phyloP scores from a whole-genome alignment of 1,284 basidiomycete genomes.

The Ganoderma lucidum region DNA sequence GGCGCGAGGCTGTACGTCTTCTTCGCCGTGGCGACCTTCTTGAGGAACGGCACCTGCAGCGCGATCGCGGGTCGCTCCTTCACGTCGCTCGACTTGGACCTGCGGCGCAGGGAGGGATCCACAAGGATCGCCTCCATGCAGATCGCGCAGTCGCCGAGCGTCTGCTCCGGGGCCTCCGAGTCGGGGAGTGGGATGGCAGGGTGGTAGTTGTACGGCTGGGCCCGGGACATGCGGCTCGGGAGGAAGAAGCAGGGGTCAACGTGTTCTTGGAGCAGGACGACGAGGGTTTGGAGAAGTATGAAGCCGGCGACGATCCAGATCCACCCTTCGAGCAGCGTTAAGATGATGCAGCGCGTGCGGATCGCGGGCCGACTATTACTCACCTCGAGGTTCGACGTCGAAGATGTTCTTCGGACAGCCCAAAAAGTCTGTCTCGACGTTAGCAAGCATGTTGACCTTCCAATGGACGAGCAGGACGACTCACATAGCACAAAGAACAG shows the following conservation, averaged over 20 bases:
- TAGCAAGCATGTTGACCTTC: not conserved
- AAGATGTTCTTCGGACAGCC: slow-evolving; percentile 87
- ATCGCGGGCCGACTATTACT: slow-evolving; percentile 36
- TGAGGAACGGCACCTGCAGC: slow-evolving; percentile 31
- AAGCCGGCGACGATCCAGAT: slow-evolving; percentile 69
- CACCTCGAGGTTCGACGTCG: slow-evolving; percentile 76
- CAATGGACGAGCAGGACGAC: slow-evolving; percentile 39
- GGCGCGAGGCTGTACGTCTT: slow-evolving; percentile 87
- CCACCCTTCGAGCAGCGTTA: slow-evolving; percentile 62
- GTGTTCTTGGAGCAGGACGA: slow-evolving; percentile 79
- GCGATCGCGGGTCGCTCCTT: slow-evolving; percentile 39
- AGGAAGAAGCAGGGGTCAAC: slow-evolving; percentile 89
- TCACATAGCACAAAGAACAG: slow-evolving; percentile 80
- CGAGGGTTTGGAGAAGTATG: slow-evolving; percentile 67
- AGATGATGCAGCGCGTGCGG: slow-evolving; percentile 8
- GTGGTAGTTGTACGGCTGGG: slow-evolving; percentile 84
- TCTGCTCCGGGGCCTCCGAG: slow-evolving; percentile 74
- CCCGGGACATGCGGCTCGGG: slow-evolving; percentile 48
- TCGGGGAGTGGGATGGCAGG: slow-evolving; percentile 77
- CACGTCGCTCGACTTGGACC: slow-evolving; percentile 36
- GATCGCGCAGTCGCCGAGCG: slow-evolving; percentile 86
- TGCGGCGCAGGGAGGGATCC: slow-evolving; percentile 48
- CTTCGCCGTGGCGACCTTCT: slow-evolving; percentile 54
- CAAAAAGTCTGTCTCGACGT: slow-evolving; percentile 68
- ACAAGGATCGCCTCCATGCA: slow-evolving; percentile 88